These are phyloP conservation scores for Paratinospora sagittata DNA, from an alignment of 164 flowering plant species.

Conservation along the genomic window DNA sequence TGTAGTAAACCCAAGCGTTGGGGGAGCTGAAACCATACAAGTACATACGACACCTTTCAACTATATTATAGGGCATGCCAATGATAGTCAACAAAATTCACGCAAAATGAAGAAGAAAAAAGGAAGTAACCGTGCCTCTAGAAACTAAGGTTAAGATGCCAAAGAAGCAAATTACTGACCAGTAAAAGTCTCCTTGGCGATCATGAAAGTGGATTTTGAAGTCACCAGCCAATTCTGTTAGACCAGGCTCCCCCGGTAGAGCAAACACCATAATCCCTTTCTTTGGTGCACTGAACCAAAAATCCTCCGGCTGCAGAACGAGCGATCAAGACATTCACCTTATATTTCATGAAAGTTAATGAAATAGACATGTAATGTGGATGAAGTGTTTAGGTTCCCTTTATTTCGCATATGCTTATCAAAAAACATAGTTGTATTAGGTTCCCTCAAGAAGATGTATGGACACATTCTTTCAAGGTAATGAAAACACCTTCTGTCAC, in stretches of 20 bases:
- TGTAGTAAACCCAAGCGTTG: neutral
- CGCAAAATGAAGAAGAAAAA: neutral
- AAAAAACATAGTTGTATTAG: too few species aligned
- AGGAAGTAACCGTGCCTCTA: neutral
- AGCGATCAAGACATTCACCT: neutral
- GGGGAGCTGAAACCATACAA: neutral
- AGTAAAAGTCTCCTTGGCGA: conserved; percentile 95
- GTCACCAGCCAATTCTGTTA: conserved; percentile 83
- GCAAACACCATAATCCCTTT: conserved; percentile 97
- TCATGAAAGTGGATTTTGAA: conserved; percentile 94
- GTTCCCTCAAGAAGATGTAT: too few species aligned
- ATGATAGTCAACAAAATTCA: neutral
- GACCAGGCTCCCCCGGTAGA: conserved; percentile 95
- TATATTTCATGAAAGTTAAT: too few species aligned
- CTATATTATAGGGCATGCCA: too few species aligned
- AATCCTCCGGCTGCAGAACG: conserved; percentile 76
- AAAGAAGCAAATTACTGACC: conserved; percentile 31
- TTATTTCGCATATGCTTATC: too few species aligned
- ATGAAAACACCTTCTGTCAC: too few species aligned
- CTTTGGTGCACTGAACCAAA: conserved; percentile 93
- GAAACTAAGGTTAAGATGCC: neutral
- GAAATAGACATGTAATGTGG: too few species aligned
- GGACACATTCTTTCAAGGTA: too few species aligned
- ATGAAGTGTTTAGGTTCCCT: too few species aligned
- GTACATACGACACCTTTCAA: too few species aligned